A percentile compares a stretch with the other conserved stretches of the same genome.
Conservation (phyloP, 2,329 filamentous ascomycete species). For the Aspergillus brunneoviolaceus region DNA sequence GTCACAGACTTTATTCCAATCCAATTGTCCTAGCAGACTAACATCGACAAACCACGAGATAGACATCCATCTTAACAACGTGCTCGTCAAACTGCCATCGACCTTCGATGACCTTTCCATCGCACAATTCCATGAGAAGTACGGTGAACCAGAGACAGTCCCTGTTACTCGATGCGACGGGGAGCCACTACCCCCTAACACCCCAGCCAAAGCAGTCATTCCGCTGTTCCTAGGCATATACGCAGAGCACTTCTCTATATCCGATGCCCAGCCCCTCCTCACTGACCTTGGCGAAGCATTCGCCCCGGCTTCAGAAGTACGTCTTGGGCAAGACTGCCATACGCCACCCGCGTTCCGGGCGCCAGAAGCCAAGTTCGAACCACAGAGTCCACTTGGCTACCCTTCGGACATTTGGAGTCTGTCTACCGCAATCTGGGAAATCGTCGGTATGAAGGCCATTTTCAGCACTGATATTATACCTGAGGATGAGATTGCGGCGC, state of each 20-base stretch:
- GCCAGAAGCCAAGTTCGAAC: slow-evolving; percentile 19
- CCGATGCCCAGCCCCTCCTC: slow-evolving; percentile 31
- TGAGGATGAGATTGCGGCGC: slow-evolving; percentile 19
- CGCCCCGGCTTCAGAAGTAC: slow-evolving; percentile 19
- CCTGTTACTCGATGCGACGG: slow-evolving; percentile 25
- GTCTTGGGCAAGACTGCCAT: slow-evolving; percentile 24
- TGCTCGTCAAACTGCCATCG: slow-evolving; percentile 25
- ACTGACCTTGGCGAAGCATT: slow-evolving; percentile 31
- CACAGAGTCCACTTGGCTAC: slow-evolving; percentile 19
- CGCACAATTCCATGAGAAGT: slow-evolving; percentile 32
- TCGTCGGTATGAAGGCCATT: slow-evolving; percentile 27
- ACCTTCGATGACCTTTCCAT: slow-evolving; percentile 31
- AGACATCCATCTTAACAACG: slow-evolving; percentile 32
- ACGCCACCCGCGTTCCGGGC: slow-evolving; percentile 19
- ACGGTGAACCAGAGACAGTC: slow-evolving; percentile 30
- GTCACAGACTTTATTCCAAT: too few relatives aligned
- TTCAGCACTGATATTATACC: slow-evolving; percentile 18
- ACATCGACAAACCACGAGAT: too few relatives aligned
- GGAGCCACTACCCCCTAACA: slow-evolving; percentile 25
- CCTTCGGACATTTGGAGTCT: slow-evolving; percentile 31
- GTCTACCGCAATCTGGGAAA: slow-evolving; percentile 28
- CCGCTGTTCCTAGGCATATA: slow-evolving; percentile 28
- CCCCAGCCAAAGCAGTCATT: slow-evolving; percentile 27
- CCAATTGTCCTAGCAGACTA: too few relatives aligned
- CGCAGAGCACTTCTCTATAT: slow-evolving; percentile 27